Base-by-base conservation (phyloP, 2,329 filamentous ascomycete genomes). In the Byssothecium circinans region DNA sequence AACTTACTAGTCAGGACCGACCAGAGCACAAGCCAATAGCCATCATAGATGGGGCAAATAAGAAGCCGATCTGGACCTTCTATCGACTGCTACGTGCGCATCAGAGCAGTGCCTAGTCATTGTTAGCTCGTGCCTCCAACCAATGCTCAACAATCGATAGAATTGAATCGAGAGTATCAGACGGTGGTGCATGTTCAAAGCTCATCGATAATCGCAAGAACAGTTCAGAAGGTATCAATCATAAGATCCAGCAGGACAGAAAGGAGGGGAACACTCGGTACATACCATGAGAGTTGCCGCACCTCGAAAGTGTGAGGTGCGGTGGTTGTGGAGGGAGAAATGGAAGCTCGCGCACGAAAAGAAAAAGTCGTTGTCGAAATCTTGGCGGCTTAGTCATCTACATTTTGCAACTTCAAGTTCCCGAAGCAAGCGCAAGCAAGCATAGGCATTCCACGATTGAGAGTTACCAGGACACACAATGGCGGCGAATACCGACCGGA, bases 101-200 rank as follows among this genome's bases (percentile, higher is more conserved):
- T 30, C 39, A 29, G 17, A 8, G 18, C 20, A 22, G 15, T 36
- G 41, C 49, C 50, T 47, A 47, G 22, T 29, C 15, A 27, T 43
- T 50, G 55, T 68, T 52, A 67, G 65, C 56, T 32, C 46, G 14
- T 15, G 51, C 39, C 36, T 51, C 19, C 33, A 30, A 15, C 0
- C 20, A 34, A 15, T 35, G 39, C 47, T 32, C 22, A 20, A 15
- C 39, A 51, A 52, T 52, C 43, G 34, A 56, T 47, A 44, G 41
- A 38, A 40, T 36, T 27, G 30, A 12, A 41, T 37, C 18, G 42
- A 53, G 35, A 47, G 52, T 56, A 63, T 73, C 70, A 82, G 79
- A 81, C 79, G 80, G 80, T 82, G 74, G 74, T 82, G 80, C 80
- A 82, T 82, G 79, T 81, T 79, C 78, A 75, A 57, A 69, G 77